A percentile compares a stretch with the other conserved stretches of the same genome.
These are phyloP conservation scores for Mariannaea sp. DNA, from an alignment of 2,329 filamentous ascomycete genomes.

Conservation along the genomic window DNA sequence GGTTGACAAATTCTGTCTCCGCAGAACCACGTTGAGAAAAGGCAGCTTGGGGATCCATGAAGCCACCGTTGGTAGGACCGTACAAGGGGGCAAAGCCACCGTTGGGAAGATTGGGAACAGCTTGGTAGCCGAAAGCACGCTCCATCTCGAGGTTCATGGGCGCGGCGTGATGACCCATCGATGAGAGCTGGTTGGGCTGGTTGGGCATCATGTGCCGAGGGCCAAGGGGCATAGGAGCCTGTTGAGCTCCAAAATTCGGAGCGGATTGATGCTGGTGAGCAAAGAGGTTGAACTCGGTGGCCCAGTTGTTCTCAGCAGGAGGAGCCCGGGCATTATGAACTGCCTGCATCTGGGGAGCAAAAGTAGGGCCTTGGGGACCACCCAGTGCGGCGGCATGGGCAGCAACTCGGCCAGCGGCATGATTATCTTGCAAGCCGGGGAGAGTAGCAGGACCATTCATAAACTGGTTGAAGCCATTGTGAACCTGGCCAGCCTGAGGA, in stretches of 20 bases:
- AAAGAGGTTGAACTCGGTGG: conserved; percentile 46
- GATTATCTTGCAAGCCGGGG: conserved; percentile 40
- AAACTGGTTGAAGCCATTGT: conserved; percentile 44
- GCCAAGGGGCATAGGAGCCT: conserved; percentile 33
- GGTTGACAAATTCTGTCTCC: conserved; percentile 46
- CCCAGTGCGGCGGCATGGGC: conserved; percentile 43
- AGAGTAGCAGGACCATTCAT: conserved; percentile 39
- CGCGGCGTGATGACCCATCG: conserved; percentile 24
- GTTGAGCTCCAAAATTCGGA: conserved; percentile 9
- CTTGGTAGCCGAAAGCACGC: conserved; percentile 34
- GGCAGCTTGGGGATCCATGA: conserved; percentile 32
- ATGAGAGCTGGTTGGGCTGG: conserved; percentile 14
- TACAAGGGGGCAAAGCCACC: conserved; percentile 39
- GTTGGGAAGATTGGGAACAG: conserved; percentile 31
- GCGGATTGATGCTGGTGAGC: conserved; percentile 35
- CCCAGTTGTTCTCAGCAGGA: conserved; percentile 41
- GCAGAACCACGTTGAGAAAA: conserved; percentile 29
- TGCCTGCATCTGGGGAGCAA: conserved; percentile 31
- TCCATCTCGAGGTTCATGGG: conserved; percentile 19
- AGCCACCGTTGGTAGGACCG: conserved; percentile 33
- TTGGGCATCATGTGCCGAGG: background rate
- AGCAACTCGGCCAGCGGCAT: conserved; percentile 43
- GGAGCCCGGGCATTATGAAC: conserved; percentile 27
- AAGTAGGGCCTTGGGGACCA: conserved; percentile 31
- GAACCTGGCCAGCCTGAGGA: conserved; percentile 36